A percentile compares a stretch with the other conserved stretches of the same genome.
Evolutionary conservation across 805 yeast species (phyloP).

Genomic region (Candida taoyuanica): DNA sequence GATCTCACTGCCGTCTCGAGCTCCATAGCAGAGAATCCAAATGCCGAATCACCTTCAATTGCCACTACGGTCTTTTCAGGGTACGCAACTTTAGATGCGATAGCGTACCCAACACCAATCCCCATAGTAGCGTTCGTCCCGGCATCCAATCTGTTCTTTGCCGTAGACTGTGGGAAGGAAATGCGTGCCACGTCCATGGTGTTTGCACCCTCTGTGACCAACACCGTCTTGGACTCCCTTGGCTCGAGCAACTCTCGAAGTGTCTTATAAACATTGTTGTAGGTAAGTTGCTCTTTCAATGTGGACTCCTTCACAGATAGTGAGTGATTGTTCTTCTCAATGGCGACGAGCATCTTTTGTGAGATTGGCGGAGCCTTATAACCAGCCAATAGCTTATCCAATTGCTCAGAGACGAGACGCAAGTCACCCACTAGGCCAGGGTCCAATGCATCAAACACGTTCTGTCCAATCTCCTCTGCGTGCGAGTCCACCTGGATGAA

Average conservation of each 20-base stretch:
- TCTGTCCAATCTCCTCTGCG: conserved; percentile 49
- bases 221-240: conserved; percentile 32
- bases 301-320: conserved; percentile 33
- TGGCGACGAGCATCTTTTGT: conserved; percentile 24
- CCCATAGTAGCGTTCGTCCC: conserved; percentile 83
- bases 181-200: conserved; percentile 70
- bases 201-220: conserved; percentile 70
- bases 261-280: conserved; percentile 49
- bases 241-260: conserved; percentile 37
- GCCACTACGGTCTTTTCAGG: conserved; percentile 46
- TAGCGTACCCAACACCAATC: conserved; percentile 64
- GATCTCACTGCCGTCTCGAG: conserved; percentile 63
- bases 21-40: conserved; percentile 71
- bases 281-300: conserved; percentile 31
- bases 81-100: conserved; percentile 49
- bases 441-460: conserved; percentile 30
- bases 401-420: conserved; percentile 34
- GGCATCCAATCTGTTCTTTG: conserved; percentile 59
- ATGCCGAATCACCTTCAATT: conserved; percentile 74
- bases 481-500: conserved; percentile 55
- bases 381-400: conserved; percentile 26
- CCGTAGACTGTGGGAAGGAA: conserved; percentile 48
- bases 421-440: conserved; percentile 57
- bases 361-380: conserved; percentile 34
- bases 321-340: conserved; percentile 28